These are phyloP conservation scores for Fermentozyma sake DNA, from an alignment of 1,139 yeast genomes.

Conservation along the genomic window DNA sequence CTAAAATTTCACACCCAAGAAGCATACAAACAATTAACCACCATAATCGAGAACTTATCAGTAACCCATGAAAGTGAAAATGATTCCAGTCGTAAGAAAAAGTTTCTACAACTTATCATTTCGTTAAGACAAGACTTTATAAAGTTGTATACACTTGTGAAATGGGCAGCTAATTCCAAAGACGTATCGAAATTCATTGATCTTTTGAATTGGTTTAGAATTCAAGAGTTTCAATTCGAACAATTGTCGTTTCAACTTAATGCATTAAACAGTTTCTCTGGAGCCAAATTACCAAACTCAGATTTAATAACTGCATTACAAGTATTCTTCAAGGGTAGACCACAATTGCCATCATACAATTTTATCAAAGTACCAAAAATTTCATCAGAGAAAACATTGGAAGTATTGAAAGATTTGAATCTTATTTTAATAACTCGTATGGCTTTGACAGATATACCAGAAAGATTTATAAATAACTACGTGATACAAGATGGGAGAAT, in stretches of 20 bases:
- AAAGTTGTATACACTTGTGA: conserved; percentile 75
- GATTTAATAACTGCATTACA: conserved; percentile 85
- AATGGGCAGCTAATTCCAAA: conserved; percentile 76
- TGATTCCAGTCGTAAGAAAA: conserved; percentile 62
- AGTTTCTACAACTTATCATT: conserved; percentile 64
- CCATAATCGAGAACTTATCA: conserved; percentile 53
- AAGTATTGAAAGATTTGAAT: conserved; percentile 66
- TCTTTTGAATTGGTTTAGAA: conserved; percentile 76
- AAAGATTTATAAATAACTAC: conserved; percentile 53
- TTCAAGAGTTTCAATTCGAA: conserved; percentile 70
- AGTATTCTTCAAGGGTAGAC: conserved; percentile 73
- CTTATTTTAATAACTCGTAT: conserved; percentile 70
- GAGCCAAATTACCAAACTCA: conserved; percentile 87
- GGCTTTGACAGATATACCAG: conserved; percentile 65
- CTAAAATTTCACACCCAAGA: conserved; percentile 59
- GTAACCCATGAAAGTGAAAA: conserved; percentile 34
- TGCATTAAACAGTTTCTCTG: conserved; percentile 61
- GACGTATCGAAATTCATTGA: conserved; percentile 77
- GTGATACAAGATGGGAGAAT: conserved; percentile 73
- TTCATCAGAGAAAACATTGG: conserved; percentile 53
- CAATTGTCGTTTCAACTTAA: conserved; percentile 49
- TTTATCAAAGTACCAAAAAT: conserved; percentile 50
- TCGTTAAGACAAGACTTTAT: conserved; percentile 75
- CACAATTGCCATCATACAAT: conserved; percentile 66
- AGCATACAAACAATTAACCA: conserved; percentile 60